phyloP scores from a whole-genome alignment of 1,139 yeast genomes.

The Zygotorulaspora mrakii region DNA sequence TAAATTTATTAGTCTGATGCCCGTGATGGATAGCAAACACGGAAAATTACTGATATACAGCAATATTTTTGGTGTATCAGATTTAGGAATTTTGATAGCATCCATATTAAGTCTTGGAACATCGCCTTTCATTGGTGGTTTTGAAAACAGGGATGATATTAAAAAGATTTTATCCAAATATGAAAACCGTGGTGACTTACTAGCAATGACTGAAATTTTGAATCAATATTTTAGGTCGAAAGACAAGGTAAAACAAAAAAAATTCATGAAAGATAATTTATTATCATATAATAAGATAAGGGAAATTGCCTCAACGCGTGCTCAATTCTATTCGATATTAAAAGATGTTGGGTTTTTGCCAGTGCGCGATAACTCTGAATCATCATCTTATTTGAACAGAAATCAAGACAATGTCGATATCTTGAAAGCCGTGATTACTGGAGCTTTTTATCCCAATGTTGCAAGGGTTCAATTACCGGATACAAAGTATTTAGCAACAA shows the following conservation, averaged over 20 bases:
- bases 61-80: conserved; percentile 80
- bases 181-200: conserved; percentile 61
- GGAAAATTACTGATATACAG: conserved; percentile 80
- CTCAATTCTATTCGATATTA: conserved; percentile 63
- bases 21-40: conserved; percentile 74
- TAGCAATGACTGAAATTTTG: conserved; percentile 58
- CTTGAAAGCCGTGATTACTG: conserved; percentile 66
- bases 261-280: conserved; percentile 57
- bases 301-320: conserved; percentile 67
- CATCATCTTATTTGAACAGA: conserved; percentile 40
- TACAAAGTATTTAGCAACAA: conserved; percentile 63
- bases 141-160: conserved; percentile 62
- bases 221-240: conserved; percentile 46
- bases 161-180: conserved; percentile 47
- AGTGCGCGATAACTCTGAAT: conserved; percentile 39
- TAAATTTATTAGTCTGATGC: conserved; percentile 71
- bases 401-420: conserved; percentile 50
- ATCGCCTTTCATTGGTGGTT: conserved; percentile 58
- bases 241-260: conserved; percentile 38
- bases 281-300: conserved; percentile 62
- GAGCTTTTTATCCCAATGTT: conserved; percentile 77
- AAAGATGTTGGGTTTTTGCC: conserved; percentile 77
- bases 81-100: conserved; percentile 68
- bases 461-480: conserved; percentile 82
- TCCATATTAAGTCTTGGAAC: conserved; percentile 69